Percentiles rank a stretch among this genome's conserved stretches.
Evolutionary conservation across 768 basidiomycete species (phyloP).

Genomic region (Tylopilus cervinicoccineus): DNA sequence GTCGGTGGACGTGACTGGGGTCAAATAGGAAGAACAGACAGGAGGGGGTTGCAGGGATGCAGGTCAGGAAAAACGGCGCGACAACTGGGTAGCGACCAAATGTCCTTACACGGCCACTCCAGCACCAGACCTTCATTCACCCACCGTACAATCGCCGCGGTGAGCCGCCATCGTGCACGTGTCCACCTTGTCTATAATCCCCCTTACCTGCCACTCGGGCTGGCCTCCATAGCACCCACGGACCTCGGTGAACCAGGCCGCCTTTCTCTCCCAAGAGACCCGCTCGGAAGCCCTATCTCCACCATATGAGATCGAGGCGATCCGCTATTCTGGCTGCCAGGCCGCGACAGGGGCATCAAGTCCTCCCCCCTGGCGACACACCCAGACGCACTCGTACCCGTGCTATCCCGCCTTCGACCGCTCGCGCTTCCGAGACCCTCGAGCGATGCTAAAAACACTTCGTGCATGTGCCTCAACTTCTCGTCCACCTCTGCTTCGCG

Average conservation of each 20-base stretch:
- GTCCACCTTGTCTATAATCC: slow-evolving; percentile 38
- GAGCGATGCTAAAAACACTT: slow-evolving; percentile 59
- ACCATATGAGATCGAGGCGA: no score
- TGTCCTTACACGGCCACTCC: background rate
- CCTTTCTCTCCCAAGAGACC: slow-evolving; percentile 21
- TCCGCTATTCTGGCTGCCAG: slow-evolving; percentile 7
- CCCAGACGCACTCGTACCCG: slow-evolving; percentile 11
- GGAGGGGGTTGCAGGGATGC: background rate
- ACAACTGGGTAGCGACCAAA: background rate
- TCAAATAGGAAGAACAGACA: background rate
- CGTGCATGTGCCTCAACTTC: slow-evolving; percentile 61
- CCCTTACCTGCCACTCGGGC: slow-evolving; percentile 26
- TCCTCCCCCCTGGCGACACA: slow-evolving; percentile 9
- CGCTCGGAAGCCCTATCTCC: slow-evolving; percentile 13
- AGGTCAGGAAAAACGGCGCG: background rate
- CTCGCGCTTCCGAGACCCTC: slow-evolving; percentile 49
- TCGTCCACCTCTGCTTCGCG: slow-evolving; percentile 64
- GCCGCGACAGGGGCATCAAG: slow-evolving; percentile 2
- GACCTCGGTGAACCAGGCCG: slow-evolving; percentile 32
- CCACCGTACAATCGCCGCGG: slow-evolving; percentile 7
- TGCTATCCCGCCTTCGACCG: slow-evolving; percentile 25
- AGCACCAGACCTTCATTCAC: background rate
- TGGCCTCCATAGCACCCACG: slow-evolving; percentile 18
- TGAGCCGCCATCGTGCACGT: slow-evolving; percentile 22
- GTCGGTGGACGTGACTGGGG: slow-evolving; percentile 1